phyloP scores from a whole-genome alignment of 164 flowering plant genomes.

The Litsea cubeba region DNA sequence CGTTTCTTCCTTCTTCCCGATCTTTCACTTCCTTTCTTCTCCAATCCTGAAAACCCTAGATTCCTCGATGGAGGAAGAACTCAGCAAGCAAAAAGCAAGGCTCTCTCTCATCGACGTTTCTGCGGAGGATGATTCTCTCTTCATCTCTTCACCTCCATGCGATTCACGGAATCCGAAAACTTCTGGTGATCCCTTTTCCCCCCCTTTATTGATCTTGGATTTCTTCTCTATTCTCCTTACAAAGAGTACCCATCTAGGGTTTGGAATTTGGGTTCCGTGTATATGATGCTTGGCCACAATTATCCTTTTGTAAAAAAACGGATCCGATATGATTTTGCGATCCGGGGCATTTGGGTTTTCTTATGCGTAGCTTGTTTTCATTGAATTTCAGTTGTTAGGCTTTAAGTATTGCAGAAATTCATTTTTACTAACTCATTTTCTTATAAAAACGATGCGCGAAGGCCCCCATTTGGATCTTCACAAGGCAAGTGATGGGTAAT shows the following conservation, averaged over 20 bases:
- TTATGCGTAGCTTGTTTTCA: neutral
- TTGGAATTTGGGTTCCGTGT: neutral
- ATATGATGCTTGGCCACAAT: neutral
- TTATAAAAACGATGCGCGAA: too few species aligned
- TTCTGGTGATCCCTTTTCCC: neutral
- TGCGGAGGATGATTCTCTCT: slow-evolving; percentile 8
- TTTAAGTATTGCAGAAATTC: too few species aligned
- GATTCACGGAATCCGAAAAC: slow-evolving; percentile 13
- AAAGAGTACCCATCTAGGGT: too few species aligned
- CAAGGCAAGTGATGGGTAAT: too few species aligned
- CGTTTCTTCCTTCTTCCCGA: neutral
- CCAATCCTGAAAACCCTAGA: neutral
- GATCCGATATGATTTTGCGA: neutral
- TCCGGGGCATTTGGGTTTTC: neutral
- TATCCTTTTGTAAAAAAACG: neutral
- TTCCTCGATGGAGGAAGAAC: slow-evolving; percentile 4
- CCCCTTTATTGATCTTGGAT: neutral
- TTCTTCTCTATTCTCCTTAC: neutral
- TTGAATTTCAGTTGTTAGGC: too few species aligned
- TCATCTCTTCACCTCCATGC: neutral
- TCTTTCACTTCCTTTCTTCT: neutral
- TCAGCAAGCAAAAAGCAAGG: slow-evolving; percentile 5
- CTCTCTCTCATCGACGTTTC: slow-evolving; percentile 11
- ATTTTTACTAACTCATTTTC: too few species aligned
- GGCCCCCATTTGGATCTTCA: too few species aligned